Conservation (phyloP, 2,329 filamentous ascomycete genomes). For the Diplodia intermedia region DNA sequence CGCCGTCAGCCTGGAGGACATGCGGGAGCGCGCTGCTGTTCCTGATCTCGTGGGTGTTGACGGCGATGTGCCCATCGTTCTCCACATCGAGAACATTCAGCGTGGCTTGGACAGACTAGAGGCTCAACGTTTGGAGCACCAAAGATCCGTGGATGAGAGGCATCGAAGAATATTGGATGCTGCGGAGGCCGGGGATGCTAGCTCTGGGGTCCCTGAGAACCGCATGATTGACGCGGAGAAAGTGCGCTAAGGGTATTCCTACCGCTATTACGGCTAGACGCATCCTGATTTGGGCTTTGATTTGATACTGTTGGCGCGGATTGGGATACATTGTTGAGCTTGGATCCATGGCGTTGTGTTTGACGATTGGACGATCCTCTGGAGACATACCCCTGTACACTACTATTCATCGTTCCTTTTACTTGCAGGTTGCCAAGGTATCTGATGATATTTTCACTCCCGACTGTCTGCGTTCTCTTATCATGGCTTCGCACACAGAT, state of each 20-base stretch:
- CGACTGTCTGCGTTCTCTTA: no score
- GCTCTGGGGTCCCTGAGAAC: background rate
- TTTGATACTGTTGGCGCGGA: background rate
- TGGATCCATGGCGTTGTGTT: conserved; percentile 2
- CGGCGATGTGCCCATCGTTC: conserved; percentile 61
- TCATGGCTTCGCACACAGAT: no score
- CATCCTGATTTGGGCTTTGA: background rate
- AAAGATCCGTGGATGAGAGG: conserved; percentile 65
- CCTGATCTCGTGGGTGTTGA: conserved; percentile 62
- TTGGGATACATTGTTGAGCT: background rate
- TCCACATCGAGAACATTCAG: conserved; percentile 78
- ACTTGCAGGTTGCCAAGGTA: background rate
- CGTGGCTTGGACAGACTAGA: conserved; percentile 75
- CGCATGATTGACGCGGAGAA: conserved; percentile 19
- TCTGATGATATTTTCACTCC: no score
- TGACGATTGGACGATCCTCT: background rate
- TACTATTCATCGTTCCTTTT: background rate
- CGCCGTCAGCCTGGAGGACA: conserved; percentile 71
- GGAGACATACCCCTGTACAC: conserved; percentile 15
- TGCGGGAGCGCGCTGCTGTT: conserved; percentile 72
- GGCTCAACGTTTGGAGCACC: conserved; percentile 65
- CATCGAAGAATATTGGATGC: conserved; percentile 3
- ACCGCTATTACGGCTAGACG: background rate
- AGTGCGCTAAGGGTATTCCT: background rate
- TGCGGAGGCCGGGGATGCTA: background rate